Percentiles rank a stretch among this genome's conserved stretches.
These are phyloP conservation scores for Penicillium malachiteum DNA, from an alignment of 495 filamentous ascomycete genomes.

Conservation along the genomic window DNA sequence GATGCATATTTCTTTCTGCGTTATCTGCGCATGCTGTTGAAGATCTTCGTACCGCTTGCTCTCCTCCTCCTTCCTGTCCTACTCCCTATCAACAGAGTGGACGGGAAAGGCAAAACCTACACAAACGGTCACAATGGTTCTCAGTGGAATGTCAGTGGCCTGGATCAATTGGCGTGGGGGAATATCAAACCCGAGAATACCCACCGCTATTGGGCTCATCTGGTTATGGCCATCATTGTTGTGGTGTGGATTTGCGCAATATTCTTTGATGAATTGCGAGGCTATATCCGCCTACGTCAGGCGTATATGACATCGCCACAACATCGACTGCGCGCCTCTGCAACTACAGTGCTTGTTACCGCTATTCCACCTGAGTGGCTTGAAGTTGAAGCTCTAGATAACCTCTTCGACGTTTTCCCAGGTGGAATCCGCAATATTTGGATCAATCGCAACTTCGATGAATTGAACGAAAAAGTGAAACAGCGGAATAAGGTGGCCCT, in stretches of 20 bases:
- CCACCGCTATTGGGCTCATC: slow-evolving; percentile 83
- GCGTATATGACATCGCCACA: slow-evolving; percentile 94
- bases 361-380: slow-evolving; percentile 90
- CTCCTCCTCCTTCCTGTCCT: slow-evolving; percentile 80
- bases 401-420: slow-evolving; percentile 94
- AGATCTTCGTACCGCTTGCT: slow-evolving; percentile 84
- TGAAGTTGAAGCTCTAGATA: slow-evolving; percentile 71
- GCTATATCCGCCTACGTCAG: slow-evolving; percentile 93
- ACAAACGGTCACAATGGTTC: slow-evolving; percentile 39
- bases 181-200: slow-evolving; percentile 74
- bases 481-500: slow-evolving; percentile 68
- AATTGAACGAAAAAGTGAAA: slow-evolving; percentile 83
- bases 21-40: slow-evolving; percentile 88
- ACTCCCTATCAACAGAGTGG: slow-evolving; percentile 76
- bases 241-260: slow-evolving; percentile 83
- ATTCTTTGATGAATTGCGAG: slow-evolving; percentile 81
- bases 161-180: slow-evolving; percentile 86
- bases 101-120: slow-evolving; percentile 61
- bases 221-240: slow-evolving; percentile 76
- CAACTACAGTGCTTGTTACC: slow-evolving; percentile 90
- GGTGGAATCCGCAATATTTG: slow-evolving; percentile 95
- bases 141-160: slow-evolving; percentile 57
- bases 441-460: slow-evolving; percentile 90
- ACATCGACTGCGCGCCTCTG: slow-evolving; percentile 91
- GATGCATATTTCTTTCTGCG: slow-evolving; percentile 98